Conservation (phyloP, 371 early-diverging fungal species). For the Sporodiniella umbellata region DNA sequence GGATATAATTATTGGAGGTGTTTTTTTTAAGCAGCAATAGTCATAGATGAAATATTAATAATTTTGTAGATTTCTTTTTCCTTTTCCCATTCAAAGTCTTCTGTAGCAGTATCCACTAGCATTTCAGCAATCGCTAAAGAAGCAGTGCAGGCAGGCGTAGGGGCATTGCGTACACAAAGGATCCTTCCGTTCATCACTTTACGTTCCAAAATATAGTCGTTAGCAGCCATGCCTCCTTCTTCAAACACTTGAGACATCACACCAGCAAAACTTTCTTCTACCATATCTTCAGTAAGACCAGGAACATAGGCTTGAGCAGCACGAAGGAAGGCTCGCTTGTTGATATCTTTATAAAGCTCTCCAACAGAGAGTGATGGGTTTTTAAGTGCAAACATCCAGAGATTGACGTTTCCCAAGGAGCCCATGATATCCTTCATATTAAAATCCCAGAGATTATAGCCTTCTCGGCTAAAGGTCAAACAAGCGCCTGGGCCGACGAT, state of each 20-base stretch:
- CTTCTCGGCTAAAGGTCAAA: constrained; percentile 46
- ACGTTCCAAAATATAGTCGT: constrained; percentile 44
- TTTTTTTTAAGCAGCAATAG: constrained; percentile 17
- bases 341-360: constrained; percentile 45
- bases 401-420: constrained; percentile 28
- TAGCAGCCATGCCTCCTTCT: constrained; percentile 42
- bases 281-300: constrained; percentile 39
- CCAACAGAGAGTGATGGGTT: constrained; percentile 39
- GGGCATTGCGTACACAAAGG: constrained; percentile 46
- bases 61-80: constrained; percentile 2
- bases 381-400: constrained; percentile 40
- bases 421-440: constrained; percentile 30
- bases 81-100: constrained; percentile 36
- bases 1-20: not conserved
- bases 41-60: not conserved
- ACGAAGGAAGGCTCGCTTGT: constrained; percentile 38
- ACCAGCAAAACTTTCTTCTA: constrained; percentile 45
- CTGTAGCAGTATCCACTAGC: constrained; percentile 35
- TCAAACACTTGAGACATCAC: constrained; percentile 50
- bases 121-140: constrained; percentile 46
- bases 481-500: constrained; percentile 52
- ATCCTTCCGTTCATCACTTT: constrained; percentile 40
- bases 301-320: constrained; percentile 39
- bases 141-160: constrained; percentile 45
- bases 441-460: constrained; percentile 38